Base-by-base conservation (phyloP, 768 basidiomycete species). In the Amanita thiersii region DNA sequence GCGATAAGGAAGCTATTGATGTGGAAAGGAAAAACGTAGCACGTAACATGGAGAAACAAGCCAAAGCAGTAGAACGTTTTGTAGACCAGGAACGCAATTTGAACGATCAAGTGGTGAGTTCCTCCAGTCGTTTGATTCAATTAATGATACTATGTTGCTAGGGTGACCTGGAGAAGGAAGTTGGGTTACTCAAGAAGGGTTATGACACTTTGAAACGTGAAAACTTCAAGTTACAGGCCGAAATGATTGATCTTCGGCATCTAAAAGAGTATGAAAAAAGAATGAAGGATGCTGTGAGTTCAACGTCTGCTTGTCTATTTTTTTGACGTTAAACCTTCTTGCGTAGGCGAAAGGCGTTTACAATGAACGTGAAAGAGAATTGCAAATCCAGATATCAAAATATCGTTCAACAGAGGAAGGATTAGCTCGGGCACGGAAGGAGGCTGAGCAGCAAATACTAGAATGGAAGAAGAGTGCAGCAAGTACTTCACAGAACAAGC, bases 1-100 rank as follows among this genome's bases (percentile, higher is more conserved):
- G 91, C 21, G 81, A 84, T 44, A 91, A 86, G 61, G 91, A 96
- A 45, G 80, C 86, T 12, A 62, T 81, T 2, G 87, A 91, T 23
- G 66, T 66, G 1, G 87, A 91, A 56, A 72, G 80, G 34, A 88
- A 88, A 59, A 75, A 66, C 23, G 60, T 80, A 24, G 54, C 64
- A 12, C 71, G 80, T 37, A 63, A 63, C 36, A 24, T 64, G 10
- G 72, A 73, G 47, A 72, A 69, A 52, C 70, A 72, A 46, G 58
- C 55, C 15, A 68, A 68, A 46, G 71, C 74, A 4, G 64, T 92
- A 9, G 89, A 91, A 44, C 71, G 72, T 25, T 62, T 83, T 3
- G 61, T 66, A 8, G 81, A 83, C 40, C 59, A 72, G 0, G 83
- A 91, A 52, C 77, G 79, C 47, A 69, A 66, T 31, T 61, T 88